Evolutionary conservation across 495 filamentous ascomycete genomes (phyloP).

Genomic region (Cercophora newfieldiana): DNA sequence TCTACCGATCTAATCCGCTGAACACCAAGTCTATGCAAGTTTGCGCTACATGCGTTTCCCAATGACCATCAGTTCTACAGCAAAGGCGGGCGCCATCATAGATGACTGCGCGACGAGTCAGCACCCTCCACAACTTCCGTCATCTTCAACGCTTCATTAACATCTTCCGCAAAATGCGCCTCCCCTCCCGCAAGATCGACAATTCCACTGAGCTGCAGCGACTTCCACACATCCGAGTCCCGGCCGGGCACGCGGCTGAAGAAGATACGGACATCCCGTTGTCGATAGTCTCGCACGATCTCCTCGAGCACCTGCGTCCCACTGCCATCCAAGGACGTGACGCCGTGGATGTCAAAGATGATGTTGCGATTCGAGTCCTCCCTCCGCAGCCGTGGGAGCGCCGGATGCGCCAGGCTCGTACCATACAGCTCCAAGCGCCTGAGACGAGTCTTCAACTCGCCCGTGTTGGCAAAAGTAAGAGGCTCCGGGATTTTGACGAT

Average conservation of each 20-base stretch:
- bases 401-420: constrained; percentile 78
- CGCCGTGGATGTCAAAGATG: constrained; percentile 96
- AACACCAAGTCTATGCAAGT: not conserved
- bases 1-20: not conserved
- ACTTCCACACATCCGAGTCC: constrained; percentile 63
- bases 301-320: constrained; percentile 89
- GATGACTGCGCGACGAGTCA: not conserved
- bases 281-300: constrained; percentile 76
- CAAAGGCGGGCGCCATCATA: too few relatives aligned
- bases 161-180: constrained; percentile 74
- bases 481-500: constrained; percentile 98
- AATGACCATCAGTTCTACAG: too few relatives aligned
- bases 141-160: constrained; percentile 79
- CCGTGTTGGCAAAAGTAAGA: constrained; percentile 95
- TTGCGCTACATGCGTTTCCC: not conserved
- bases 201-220: constrained; percentile 80
- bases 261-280: constrained; percentile 76
- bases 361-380: constrained; percentile 80
- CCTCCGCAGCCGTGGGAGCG: constrained; percentile 71
- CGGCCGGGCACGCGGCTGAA: constrained; percentile 74
- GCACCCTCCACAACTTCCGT: constrained; percentile 63
- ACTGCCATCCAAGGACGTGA: constrained; percentile 87
- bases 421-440: constrained; percentile 86
- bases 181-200: constrained; percentile 74
- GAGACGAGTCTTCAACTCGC: constrained; percentile 81